Percentiles rank a stretch among this genome's conserved stretches.
These are phyloP conservation scores for Funneliformis mosseae DNA, from an alignment of 192 early-diverging fungal species.

Conservation along the genomic window DNA sequence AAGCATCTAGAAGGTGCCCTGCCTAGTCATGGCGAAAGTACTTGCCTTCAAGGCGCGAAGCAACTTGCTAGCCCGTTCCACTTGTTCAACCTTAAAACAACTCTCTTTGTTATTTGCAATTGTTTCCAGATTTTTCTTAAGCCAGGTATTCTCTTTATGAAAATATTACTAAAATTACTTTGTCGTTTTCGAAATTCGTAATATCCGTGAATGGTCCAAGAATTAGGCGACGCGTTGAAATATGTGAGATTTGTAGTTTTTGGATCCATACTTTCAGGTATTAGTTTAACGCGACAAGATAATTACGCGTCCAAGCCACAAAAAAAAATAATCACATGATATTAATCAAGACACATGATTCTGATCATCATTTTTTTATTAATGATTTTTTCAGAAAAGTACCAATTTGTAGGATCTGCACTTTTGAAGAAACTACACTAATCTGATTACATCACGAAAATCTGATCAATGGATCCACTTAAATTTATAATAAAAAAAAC, in stretches of 20 bases:
- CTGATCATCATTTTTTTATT: too few species aligned
- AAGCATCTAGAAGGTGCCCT: background rate
- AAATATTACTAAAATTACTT: conserved; percentile 32
- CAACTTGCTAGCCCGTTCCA: background rate
- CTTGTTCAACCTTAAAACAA: background rate
- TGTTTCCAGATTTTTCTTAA: conserved; percentile 25
- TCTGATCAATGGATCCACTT: too few species aligned
- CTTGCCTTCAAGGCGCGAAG: conserved; percentile 28
- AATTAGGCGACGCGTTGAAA: conserved; percentile 15
- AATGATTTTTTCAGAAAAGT: too few species aligned
- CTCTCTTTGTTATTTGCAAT: conserved; percentile 21
- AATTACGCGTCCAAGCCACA: too few species aligned
- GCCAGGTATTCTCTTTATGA: conserved; percentile 27
- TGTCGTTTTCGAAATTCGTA: conserved; percentile 31
- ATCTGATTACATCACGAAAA: too few species aligned
- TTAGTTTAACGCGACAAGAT: too few species aligned
- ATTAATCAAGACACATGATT: too few species aligned
- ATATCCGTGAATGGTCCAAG: conserved; percentile 26
- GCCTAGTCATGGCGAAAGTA: conserved; percentile 22
- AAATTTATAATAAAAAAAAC: too few species aligned
- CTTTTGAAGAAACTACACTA: too few species aligned
- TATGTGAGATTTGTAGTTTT: conserved; percentile 17
- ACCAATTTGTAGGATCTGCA: too few species aligned
- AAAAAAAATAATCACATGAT: too few species aligned
- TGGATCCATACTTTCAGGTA: too few species aligned